A percentile compares a stretch with the other conserved stretches of the same genome.
phyloP scores from a whole-genome alignment of 2,329 filamentous ascomycete species.

The Clonostachys chloroleuca region DNA sequence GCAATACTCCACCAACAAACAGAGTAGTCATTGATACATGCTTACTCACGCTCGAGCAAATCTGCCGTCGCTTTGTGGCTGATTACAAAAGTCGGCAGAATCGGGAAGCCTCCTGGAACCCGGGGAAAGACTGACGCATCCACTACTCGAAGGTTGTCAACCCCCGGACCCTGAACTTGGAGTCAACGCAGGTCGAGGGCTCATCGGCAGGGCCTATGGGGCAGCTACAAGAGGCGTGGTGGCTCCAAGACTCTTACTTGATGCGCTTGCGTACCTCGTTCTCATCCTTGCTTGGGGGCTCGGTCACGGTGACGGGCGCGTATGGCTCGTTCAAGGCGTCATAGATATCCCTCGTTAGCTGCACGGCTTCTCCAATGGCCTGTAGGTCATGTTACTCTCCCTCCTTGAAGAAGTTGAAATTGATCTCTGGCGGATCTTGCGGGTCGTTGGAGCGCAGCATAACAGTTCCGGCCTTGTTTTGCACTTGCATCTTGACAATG shows the following conservation, averaged over 20 bases:
- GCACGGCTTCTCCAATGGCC: slow-evolving; percentile 47
- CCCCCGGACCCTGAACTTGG: slow-evolving; percentile 42
- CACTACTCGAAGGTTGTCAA: slow-evolving; percentile 37
- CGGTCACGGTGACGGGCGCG: slow-evolving; percentile 4
- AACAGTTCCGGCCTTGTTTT: slow-evolving; percentile 57
- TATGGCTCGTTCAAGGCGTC: slow-evolving; percentile 5
- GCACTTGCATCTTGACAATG: slow-evolving; percentile 55
- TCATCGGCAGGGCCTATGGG: slow-evolving; percentile 21
- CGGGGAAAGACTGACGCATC: slow-evolving; percentile 24
- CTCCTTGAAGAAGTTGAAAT: slow-evolving; percentile 53
- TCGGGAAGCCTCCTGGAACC: slow-evolving; percentile 13
- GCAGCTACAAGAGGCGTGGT: slow-evolving; percentile 25
- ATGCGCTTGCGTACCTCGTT: slow-evolving; percentile 9
- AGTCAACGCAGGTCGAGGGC: slow-evolving; percentile 36
- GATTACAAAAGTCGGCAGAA: slow-evolving; percentile 1
- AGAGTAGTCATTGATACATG: too few species aligned
- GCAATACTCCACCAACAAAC: too few species aligned
- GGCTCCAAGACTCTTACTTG: slow-evolving; percentile 22
- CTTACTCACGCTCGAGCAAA: neutral
- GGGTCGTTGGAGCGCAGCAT: slow-evolving; percentile 54
- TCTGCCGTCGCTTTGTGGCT: slow-evolving; percentile 1
- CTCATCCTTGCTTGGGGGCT: neutral
- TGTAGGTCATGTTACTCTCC: slow-evolving; percentile 40
- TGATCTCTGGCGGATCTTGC: slow-evolving; percentile 54
- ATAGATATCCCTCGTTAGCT: slow-evolving; percentile 37